Evolutionary conservation across 176 grass and related monocot species (phyloP).

Genomic region (Eremochloa ophiuroides): DNA sequence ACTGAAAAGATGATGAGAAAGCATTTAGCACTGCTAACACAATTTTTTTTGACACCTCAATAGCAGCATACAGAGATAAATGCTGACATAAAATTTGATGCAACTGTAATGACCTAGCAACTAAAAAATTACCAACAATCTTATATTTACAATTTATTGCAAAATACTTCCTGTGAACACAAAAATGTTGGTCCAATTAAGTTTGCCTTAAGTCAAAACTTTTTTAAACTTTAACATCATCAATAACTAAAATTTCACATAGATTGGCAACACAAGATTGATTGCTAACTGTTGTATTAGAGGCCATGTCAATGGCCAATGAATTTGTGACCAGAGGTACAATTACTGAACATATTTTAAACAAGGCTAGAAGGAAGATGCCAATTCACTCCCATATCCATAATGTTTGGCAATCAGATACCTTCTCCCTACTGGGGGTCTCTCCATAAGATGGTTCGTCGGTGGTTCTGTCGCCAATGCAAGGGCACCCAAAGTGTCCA

Average conservation of each 20-base stretch:
- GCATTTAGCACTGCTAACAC: background rate
- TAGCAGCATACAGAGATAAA: background rate
- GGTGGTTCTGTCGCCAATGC: slow-evolving; percentile 93
- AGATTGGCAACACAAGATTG: background rate
- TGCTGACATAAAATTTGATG: background rate
- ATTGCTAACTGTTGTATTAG: too few relatives aligned
- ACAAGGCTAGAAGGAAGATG: background rate
- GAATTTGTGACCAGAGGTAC: background rate
- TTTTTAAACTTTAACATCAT: background rate
- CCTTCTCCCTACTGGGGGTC: slow-evolving; percentile 45
- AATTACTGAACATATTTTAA: background rate
- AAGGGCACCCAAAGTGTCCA: slow-evolving; percentile 96
- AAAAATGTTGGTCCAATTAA: background rate
- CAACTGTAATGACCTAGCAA: background rate
- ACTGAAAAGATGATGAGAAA: slow-evolving; percentile 39
- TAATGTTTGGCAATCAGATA: background rate
- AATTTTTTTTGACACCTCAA: slow-evolving; percentile 13
- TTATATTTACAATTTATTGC: background rate
- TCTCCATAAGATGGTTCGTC: slow-evolving; percentile 78
- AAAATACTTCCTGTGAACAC: background rate
- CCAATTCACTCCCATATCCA: background rate
- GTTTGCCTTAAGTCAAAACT: background rate
- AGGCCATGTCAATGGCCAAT: background rate
- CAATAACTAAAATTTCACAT: background rate
- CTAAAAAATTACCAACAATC: background rate